Evolutionary conservation across 495 filamentous ascomycete species (phyloP).

Genomic region (Penicillium canariense): DNA sequence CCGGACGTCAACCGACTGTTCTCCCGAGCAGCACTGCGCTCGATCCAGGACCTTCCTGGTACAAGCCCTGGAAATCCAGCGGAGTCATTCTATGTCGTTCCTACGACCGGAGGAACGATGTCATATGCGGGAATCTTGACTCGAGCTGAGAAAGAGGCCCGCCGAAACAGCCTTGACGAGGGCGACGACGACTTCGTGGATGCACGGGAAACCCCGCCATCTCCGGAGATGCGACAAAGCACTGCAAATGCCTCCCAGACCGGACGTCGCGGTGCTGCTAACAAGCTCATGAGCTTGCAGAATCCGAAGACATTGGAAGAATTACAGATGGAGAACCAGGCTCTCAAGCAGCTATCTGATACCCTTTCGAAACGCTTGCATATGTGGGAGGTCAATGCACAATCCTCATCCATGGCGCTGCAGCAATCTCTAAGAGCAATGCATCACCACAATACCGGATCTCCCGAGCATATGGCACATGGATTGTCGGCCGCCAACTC

Average conservation of each 20-base stretch:
- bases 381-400: constrained; percentile 81
- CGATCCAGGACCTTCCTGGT: constrained; percentile 54
- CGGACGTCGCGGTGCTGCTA: constrained; percentile 21
- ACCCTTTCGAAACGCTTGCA: constrained; percentile 74
- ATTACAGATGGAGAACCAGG: constrained; percentile 75
- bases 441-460: constrained; percentile 47
- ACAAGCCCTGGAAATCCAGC: constrained; percentile 47
- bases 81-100: constrained; percentile 95
- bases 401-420: constrained; percentile 75
- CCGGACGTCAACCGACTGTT: constrained; percentile 76
- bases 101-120: constrained; percentile 80
- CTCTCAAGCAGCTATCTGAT: constrained; percentile 71
- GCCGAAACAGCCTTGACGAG: constrained; percentile 47
- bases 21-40: constrained; percentile 75
- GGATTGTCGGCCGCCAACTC: constrained; percentile 29
- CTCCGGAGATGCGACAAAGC: constrained; percentile 46
- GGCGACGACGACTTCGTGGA: constrained; percentile 85
- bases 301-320: constrained; percentile 71
- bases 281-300: constrained; percentile 31
- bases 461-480: constrained; percentile 28
- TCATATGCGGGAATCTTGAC: constrained; percentile 86
- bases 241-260: constrained; percentile 19
- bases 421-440: constrained; percentile 75
- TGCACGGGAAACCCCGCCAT: constrained; percentile 67
- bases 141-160: constrained; percentile 64